Conservation (phyloP, 2,329 filamentous ascomycete genomes). For the Aureobasidium leucospermi region DNA sequence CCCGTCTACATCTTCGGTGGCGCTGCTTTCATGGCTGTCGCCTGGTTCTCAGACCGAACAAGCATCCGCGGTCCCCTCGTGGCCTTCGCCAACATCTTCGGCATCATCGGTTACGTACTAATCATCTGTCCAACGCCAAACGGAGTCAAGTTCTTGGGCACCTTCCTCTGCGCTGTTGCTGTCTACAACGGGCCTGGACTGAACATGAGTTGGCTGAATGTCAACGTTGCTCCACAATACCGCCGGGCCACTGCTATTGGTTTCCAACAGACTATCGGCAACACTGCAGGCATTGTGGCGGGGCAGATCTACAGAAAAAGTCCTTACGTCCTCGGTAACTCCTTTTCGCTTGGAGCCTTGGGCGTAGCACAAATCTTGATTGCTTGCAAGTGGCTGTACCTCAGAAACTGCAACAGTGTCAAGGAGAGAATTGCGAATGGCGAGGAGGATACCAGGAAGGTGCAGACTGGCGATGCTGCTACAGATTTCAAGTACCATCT, state of each 20-base stretch:
- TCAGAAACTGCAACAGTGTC: slow-evolving; percentile 9
- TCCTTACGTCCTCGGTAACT: slow-evolving; percentile 18
- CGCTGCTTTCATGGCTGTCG: slow-evolving; percentile 37
- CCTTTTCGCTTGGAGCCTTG: slow-evolving; percentile 12
- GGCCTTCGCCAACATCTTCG: slow-evolving; percentile 17
- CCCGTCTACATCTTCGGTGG: slow-evolving; percentile 50
- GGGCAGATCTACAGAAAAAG: slow-evolving; percentile 37
- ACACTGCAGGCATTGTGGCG: slow-evolving; percentile 42
- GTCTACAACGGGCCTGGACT: slow-evolving; percentile 33
- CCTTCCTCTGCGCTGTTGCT: slow-evolving; percentile 22
- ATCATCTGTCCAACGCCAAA: slow-evolving; percentile 17
- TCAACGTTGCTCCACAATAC: slow-evolving; percentile 43
- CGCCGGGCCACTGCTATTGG: slow-evolving; percentile 42
- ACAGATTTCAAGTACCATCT: slow-evolving; percentile 14
- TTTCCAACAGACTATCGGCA: slow-evolving; percentile 41
- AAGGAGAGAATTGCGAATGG: slow-evolving; percentile 10
- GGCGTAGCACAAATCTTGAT: slow-evolving; percentile 10
- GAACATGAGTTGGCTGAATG: slow-evolving; percentile 42
- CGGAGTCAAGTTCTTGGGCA: slow-evolving; percentile 22
- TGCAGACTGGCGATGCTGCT: slow-evolving; percentile 12
- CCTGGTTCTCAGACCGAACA: slow-evolving; percentile 40
- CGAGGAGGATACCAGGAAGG: slow-evolving; percentile 9
- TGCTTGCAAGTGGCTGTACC: slow-evolving; percentile 11
- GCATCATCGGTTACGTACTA: slow-evolving; percentile 21
- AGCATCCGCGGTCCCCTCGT: slow-evolving; percentile 21